phyloP scores from a whole-genome alignment of 2,329 filamentous ascomycete genomes.

The Penicillium sp. region DNA sequence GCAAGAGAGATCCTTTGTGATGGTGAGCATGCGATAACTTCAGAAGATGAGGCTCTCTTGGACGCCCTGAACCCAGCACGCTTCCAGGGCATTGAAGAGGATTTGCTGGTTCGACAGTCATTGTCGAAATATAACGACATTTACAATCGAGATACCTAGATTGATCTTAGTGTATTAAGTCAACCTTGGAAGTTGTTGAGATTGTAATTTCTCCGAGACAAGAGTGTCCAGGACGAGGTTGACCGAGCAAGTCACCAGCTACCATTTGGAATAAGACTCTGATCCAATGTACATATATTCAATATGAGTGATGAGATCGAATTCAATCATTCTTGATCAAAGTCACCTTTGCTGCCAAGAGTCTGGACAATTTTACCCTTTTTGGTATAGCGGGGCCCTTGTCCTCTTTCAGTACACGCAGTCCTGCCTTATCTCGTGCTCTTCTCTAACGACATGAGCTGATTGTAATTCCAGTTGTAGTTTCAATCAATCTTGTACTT shows the following conservation, averaged over 20 bases:
- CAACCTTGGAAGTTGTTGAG: too few species aligned
- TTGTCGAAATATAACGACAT: background rate
- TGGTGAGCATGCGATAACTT: background rate
- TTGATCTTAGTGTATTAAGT: background rate
- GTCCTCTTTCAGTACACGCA: slow-evolving; percentile 25
- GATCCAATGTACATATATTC: background rate
- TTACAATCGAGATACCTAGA: background rate
- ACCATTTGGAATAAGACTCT: background rate
- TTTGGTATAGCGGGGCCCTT: slow-evolving; percentile 21
- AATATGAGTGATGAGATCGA: background rate
- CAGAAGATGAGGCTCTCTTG: background rate
- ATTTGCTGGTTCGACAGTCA: background rate
- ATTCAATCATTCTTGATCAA: background rate
- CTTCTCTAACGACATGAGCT: background rate
- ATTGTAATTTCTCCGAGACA: too few species aligned
- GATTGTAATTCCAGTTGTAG: background rate
- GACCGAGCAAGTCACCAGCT: background rate
- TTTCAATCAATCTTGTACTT: background rate
- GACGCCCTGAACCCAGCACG: background rate
- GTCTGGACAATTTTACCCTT: slow-evolving; percentile 34
- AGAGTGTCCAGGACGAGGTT: background rate
- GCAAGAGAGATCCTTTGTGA: background rate
- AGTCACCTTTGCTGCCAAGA: slow-evolving; percentile 3
- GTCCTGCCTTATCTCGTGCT: slow-evolving; percentile 17
- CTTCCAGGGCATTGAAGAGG: background rate